phyloP scores from a whole-genome alignment of 139 green algal genomes.

The Coelastrella sp. region DNA sequence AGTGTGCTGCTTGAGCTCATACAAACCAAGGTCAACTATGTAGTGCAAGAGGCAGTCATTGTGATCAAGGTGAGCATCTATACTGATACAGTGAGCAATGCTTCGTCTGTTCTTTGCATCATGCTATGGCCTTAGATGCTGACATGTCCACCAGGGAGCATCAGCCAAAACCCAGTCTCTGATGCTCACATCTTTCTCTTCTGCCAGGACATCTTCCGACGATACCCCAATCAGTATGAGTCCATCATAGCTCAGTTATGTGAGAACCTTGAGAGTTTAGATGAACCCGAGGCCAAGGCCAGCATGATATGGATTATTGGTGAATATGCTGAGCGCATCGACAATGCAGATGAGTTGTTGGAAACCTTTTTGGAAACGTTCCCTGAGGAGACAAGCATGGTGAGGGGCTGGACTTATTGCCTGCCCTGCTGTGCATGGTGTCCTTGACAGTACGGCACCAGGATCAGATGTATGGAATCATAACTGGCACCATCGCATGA shows the following conservation, averaged over 20 bases:
- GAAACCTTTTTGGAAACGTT: conserved; percentile 97
- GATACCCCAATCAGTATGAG: conserved; percentile 96
- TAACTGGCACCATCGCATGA: background rate
- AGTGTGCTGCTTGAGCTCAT: conserved; percentile 98
- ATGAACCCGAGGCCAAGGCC: conserved; percentile 97
- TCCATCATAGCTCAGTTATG: conserved; percentile 95
- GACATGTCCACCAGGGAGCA: background rate
- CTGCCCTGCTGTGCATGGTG: too few species aligned
- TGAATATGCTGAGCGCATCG: conserved; percentile 99
- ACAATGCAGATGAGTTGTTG: conserved; percentile 98
- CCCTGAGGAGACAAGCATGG: conserved; percentile 88
- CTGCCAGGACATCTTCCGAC: conserved; percentile 89
- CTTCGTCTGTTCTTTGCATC: too few species aligned
- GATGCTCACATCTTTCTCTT: background rate
- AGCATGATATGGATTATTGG: conserved; percentile 98
- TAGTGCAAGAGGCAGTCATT: conserved; percentile 98
- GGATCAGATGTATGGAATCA: too few species aligned
- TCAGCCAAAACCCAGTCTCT: background rate
- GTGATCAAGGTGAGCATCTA: conserved; percentile 90
- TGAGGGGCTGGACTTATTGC: conserved; percentile 22
- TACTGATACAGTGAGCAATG: background rate
- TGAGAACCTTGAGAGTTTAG: conserved; percentile 95
- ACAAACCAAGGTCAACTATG: conserved; percentile 96
- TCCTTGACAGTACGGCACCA: too few species aligned
- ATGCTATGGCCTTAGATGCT: too few species aligned